Conservation (phyloP, 2,329 filamentous ascomycete species). For the Arachnopeziza araneosa region DNA sequence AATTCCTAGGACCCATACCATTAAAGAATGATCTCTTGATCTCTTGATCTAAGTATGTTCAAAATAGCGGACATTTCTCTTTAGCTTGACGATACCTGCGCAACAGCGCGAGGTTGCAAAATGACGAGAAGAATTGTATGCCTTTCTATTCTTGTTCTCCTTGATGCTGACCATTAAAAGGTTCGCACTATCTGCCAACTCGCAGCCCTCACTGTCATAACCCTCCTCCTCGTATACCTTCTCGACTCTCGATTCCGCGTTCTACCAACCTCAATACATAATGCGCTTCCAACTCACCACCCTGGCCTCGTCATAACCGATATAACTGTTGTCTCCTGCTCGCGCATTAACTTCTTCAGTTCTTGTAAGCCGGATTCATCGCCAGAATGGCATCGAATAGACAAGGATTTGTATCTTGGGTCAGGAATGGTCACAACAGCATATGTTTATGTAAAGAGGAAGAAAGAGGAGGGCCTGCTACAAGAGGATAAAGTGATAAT, state of each 20-base stretch:
- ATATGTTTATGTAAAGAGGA: conserved; percentile 63
- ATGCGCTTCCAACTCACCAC: conserved; percentile 62
- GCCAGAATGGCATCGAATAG: conserved; percentile 57
- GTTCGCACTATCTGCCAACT: conserved; percentile 37
- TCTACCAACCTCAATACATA: conserved; percentile 62
- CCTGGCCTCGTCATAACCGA: conserved; percentile 65
- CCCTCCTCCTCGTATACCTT: conserved; percentile 54
- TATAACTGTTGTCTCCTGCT: conserved; percentile 60
- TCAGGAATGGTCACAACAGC: conserved; percentile 51
- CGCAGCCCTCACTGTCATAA: conserved; percentile 35
- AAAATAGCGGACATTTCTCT: neutral
- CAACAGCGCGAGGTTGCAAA: conserved; percentile 2
- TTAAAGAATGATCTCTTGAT: neutral
- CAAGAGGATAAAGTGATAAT: conserved; percentile 58
- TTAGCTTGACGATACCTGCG: neutral
- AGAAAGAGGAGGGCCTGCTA: conserved; percentile 62
- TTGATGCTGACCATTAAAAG: conserved; percentile 29
- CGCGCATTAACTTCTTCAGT: conserved; percentile 52
- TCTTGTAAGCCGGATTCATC: conserved; percentile 51
- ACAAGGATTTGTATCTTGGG: conserved; percentile 66
- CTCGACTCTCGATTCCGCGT: conserved; percentile 66
- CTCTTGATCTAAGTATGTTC: neutral
- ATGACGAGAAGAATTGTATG: conserved; percentile 33
- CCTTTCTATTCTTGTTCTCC: neutral
- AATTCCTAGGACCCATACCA: neutral